phyloP scores from a whole-genome alignment of 1,139 yeast genomes.

The Debaryomyces coudertii region DNA sequence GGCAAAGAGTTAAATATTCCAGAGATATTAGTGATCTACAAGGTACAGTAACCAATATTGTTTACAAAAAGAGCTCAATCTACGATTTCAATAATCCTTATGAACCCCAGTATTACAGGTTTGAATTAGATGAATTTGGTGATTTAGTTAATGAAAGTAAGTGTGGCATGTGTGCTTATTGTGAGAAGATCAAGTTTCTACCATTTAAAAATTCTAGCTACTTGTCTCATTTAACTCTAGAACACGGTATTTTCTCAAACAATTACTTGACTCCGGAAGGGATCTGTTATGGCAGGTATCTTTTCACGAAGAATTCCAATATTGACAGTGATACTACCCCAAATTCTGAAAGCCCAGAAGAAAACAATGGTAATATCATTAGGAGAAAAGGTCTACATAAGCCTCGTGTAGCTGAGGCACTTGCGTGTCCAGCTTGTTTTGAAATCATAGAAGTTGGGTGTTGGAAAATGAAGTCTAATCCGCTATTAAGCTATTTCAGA shows the following conservation, averaged over 20 bases:
- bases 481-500: slow-evolving; percentile 19
- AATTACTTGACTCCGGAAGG: slow-evolving; percentile 31
- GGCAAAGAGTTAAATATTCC: slow-evolving; percentile 16
- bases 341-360: slow-evolving; percentile 6
- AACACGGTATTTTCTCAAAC: slow-evolving; percentile 39
- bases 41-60: slow-evolving; percentile 18
- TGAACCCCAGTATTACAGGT: slow-evolving; percentile 33
- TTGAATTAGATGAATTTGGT: slow-evolving; percentile 26
- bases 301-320: slow-evolving; percentile 10
- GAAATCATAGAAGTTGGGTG: slow-evolving; percentile 18
- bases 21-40: slow-evolving; percentile 14
- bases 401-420: slow-evolving; percentile 15
- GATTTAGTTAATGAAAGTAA: slow-evolving; percentile 25
- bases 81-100: slow-evolving; percentile 26
- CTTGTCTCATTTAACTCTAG: slow-evolving; percentile 37
- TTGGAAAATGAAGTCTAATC: slow-evolving; percentile 20
- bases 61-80: slow-evolving; percentile 24
- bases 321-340: slow-evolving; percentile 7
- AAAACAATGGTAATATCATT: not conserved
- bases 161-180: slow-evolving; percentile 39
- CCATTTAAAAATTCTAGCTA: slow-evolving; percentile 39
- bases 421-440: slow-evolving; percentile 20
- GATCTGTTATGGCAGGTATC: slow-evolving; percentile 16
- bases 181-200: slow-evolving; percentile 32
- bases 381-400: slow-evolving; percentile 9